These are phyloP conservation scores for Candida sakaeoensis DNA, from an alignment of 805 yeast genomes.

Conservation along the genomic window DNA sequence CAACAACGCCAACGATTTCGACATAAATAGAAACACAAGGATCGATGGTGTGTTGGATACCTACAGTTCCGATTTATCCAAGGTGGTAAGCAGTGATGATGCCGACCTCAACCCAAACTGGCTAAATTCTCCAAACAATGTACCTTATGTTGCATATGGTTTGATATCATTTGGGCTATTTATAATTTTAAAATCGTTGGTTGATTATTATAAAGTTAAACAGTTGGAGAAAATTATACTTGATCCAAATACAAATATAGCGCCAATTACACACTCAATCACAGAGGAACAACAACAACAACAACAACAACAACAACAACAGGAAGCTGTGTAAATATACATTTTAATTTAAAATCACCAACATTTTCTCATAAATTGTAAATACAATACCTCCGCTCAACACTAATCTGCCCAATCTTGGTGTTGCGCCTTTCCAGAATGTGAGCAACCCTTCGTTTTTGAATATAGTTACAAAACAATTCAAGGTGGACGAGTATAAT, in stretches of 20 bases:
- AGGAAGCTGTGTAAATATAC: background rate
- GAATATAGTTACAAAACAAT: slow-evolving; percentile 79
- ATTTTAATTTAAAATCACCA: slow-evolving; percentile 48
- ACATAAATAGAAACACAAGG: slow-evolving; percentile 25
- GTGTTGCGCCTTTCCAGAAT: slow-evolving; percentile 98
- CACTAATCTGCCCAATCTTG: slow-evolving; percentile 86
- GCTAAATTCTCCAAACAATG: slow-evolving; percentile 2
- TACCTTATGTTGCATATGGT: slow-evolving; percentile 56
- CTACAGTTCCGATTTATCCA: slow-evolving; percentile 24
- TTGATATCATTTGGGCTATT: slow-evolving; percentile 67
- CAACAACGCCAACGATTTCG: slow-evolving; percentile 30
- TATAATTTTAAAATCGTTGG: slow-evolving; percentile 61
- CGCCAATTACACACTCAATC: slow-evolving; percentile 12
- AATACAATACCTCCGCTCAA: slow-evolving; percentile 97
- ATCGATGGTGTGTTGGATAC: slow-evolving; percentile 25
- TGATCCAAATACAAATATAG: slow-evolving; percentile 33
- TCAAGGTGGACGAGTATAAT: slow-evolving; percentile 67
- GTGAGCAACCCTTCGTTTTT: slow-evolving; percentile 85
- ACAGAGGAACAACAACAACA: slow-evolving; percentile 4
- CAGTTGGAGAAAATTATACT: slow-evolving; percentile 65
- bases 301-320: no score
- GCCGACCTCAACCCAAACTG: slow-evolving; percentile 4
- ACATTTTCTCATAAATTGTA: slow-evolving; percentile 90
- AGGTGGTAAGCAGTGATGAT: background rate
- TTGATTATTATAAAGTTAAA: slow-evolving; percentile 72